These are phyloP conservation scores for Thermochaetoides thermophila DNA, from an alignment of 495 filamentous ascomycete genomes.

Conservation along the genomic window DNA sequence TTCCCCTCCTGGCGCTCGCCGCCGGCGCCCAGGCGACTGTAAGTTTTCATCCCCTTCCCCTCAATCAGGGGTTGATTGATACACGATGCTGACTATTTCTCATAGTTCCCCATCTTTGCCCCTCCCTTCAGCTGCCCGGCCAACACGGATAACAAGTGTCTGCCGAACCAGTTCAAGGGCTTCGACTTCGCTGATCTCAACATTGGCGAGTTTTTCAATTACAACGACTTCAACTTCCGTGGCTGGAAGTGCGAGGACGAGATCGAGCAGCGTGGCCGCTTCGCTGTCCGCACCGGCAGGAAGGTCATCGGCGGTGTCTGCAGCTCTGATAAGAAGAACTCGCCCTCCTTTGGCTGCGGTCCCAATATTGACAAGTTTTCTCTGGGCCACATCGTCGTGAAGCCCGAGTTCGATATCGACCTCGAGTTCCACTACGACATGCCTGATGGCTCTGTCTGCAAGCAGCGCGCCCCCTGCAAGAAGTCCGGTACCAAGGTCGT, in stretches of 20 bases:
- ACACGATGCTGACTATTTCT: too few species aligned
- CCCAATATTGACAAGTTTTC: conserved; percentile 49
- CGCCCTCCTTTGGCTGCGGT: conserved; percentile 45
- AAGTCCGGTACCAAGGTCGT: conserved; percentile 48
- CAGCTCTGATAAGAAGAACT: conserved; percentile 27
- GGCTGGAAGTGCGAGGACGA: conserved; percentile 51
- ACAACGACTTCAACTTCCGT: conserved; percentile 56
- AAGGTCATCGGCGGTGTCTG: conserved; percentile 53
- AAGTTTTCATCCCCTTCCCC: too few species aligned
- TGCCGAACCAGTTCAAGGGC: conserved; percentile 45
- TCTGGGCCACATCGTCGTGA: conserved; percentile 54
- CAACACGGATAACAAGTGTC: conserved; percentile 68
- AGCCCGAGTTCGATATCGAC: conserved; percentile 56
- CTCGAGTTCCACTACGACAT: conserved; percentile 74
- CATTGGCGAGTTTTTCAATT: conserved; percentile 47
- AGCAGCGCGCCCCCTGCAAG: conserved; percentile 50
- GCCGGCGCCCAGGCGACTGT: conserved; percentile 44
- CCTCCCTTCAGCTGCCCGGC: conserved; percentile 49
- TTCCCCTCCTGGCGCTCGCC: conserved; percentile 40
- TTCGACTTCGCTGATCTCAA: conserved; percentile 55
- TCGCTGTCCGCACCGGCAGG: conserved; percentile 30
- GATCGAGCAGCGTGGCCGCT: conserved; percentile 34
- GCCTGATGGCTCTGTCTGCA: conserved; percentile 65
- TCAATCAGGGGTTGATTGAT: too few species aligned
- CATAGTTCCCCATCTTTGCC: too few species aligned